Conservation (phyloP, 225 moss, liverwort and hornwort genomes). For the Sphagnum contortum region DNA sequence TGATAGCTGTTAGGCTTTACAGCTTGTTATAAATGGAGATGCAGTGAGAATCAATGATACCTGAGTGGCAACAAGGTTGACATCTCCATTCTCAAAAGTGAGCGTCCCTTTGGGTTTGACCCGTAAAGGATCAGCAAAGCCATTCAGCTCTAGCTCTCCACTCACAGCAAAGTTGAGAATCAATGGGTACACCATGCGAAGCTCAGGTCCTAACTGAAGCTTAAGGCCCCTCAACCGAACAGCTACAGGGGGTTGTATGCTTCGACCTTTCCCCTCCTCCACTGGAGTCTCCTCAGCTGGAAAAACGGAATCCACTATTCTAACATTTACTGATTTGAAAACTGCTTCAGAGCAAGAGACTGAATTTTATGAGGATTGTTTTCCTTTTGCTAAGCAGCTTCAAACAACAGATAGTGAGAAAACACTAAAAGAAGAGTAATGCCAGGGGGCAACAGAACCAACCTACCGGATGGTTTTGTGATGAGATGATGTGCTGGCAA, state of each 20-base stretch:
- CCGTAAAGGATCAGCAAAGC: constrained; percentile 75
- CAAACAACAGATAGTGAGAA: too few species aligned
- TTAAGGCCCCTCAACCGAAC: constrained; percentile 71
- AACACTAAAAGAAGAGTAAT: too few species aligned
- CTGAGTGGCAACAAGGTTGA: constrained; percentile 98
- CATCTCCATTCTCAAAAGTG: constrained; percentile 98
- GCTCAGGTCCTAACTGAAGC: constrained; percentile 83
- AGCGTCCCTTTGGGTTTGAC: constrained; percentile 90
- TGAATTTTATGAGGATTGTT: too few species aligned
- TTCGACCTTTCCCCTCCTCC: constrained; percentile 52
- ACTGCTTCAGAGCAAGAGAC: too few species aligned
- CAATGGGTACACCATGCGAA: constrained; percentile 97
- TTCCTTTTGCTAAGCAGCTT: too few species aligned
- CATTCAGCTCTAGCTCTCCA: constrained; percentile 93
- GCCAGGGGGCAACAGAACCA: not conserved
- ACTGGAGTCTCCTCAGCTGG: constrained; percentile 46
- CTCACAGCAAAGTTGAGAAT: constrained; percentile 98
- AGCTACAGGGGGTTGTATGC: constrained; percentile 55
- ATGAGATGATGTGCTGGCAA: constrained; percentile 66
- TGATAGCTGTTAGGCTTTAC: too few species aligned
- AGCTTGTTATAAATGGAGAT: too few species aligned
- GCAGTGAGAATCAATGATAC: constrained; percentile 12
- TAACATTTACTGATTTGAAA: too few species aligned
- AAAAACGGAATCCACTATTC: not conserved
- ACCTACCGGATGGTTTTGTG: constrained; percentile 58